Evolutionary conservation across 257 asterid species (phyloP), one percentile per base, ranked within the genome.

Genomic region (Nicotiana tomentosiformis): DNA sequence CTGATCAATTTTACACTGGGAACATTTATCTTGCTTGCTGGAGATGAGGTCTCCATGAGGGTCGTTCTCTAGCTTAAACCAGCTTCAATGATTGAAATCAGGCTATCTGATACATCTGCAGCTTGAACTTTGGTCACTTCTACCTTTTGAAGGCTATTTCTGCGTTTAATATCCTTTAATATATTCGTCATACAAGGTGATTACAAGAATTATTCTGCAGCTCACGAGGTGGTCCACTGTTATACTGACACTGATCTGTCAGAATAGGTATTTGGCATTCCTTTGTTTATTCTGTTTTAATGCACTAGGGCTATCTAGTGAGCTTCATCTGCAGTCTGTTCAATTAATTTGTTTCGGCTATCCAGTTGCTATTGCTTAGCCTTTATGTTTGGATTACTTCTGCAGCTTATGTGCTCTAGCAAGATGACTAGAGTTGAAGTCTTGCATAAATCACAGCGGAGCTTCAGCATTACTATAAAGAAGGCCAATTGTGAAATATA

Each of bases 21-120:
- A 76, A 51, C 64, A 29, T 15, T 72, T 76, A 76, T 76, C 80
- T 76, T 26, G 80, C 80, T 23, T 74, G 80, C 80, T 76, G 64
- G 29, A 76, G 29, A 76, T 76, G 23, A 76, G n/a, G 1, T 76
- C 29, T 74, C 51, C 62, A 23, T 49, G 33, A 20, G 2, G 39
- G 26, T 74, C 43, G 43, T 9, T 74, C 43, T 49, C 79, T 74
- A 60, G 37, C 43, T 74, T 49, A 74, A 29, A 29, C 23, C 18
- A 2, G 26, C 80, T 76, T 51, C 43, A 29, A 26, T 76, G 35
- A 61, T 76, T 74, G 1, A 74, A 58, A 51, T 26, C 46, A 29
- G 64, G 80, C 46, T 76, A 76, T 76, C 43, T 51, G 64, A 51
- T 60, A 51, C 26, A 11, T 7, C 80, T 76, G 80, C 64, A 74